Base-by-base conservation (phyloP, 202 grass and related monocot genomes). In the Schoenoplectus tabernaemontani region DNA sequence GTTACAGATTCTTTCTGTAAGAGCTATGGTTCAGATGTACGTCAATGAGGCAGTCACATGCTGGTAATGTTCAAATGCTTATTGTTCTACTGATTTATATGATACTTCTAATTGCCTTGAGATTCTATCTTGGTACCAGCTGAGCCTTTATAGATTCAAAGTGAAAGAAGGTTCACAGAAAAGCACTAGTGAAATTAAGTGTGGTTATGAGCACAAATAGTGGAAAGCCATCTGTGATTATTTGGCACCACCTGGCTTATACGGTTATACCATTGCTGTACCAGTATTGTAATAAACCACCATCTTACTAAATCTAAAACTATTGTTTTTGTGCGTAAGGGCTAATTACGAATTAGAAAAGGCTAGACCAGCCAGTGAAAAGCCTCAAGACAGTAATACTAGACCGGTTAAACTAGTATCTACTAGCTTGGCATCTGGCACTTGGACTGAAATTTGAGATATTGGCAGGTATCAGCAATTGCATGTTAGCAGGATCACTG, bases 1-100 rank as follows among this genome's bases (percentile, higher is more conserved):
- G 76, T 33, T 89, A 17, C 91, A 93, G 85, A 84, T 97, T 36
- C 77, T 97, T 20, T 91, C 89, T 0, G 77, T 92, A 2, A 86
- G 94, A 62, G 61, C 84, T 4, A 82, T 86, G 82, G 86, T 97
- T 59, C 94, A 97, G 77, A 93, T 92, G 91, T 97, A 93, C 71
- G 82, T 97, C 62, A 95, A 98, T 19, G 95, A 98, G 76, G 89
- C 91, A 4, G 91, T 98, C 0, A 86, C 93, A 51, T 92, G 91
- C 84, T 98, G 95, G 91, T 93, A 93, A 64, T n/a, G 28, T 53
- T 34, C 12, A 74, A 42, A 43, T 26, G 9, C 38, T 61, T 28
- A 44, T 28, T 78, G 47, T 53, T 36, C n/a, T 61, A 78, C 5
- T 60, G 70, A 26, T 34, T n/a, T 74, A 53, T n/a, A 54, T 33